phyloP scores from a whole-genome alignment of 176 grass and related monocot genomes.

The Neostapfia colusana region DNA sequence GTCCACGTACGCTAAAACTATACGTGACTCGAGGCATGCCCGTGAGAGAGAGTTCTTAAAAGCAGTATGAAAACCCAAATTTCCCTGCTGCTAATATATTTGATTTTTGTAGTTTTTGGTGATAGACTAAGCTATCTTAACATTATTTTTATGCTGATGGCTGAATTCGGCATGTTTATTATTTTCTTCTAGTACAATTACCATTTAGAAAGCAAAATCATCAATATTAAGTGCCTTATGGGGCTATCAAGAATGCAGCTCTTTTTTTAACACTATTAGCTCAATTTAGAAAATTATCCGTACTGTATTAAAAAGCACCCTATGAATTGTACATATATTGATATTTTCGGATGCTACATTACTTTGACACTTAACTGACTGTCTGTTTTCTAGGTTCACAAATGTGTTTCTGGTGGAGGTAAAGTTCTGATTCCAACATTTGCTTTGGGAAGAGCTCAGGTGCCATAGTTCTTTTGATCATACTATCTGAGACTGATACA shows the following conservation, averaged over 20 bases:
- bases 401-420: slow-evolving; percentile 84
- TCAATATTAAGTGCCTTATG: background rate
- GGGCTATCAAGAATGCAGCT: background rate
- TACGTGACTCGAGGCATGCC: slow-evolving; percentile 84
- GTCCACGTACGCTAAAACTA: slow-evolving; percentile 95
- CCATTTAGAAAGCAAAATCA: slow-evolving; percentile 2
- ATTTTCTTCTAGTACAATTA: slow-evolving; percentile 17
- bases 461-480: slow-evolving; percentile 26
- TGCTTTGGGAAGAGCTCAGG: slow-evolving; percentile 97
- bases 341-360: background rate
- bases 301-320: slow-evolving; percentile 3
- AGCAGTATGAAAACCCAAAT: slow-evolving; percentile 56
- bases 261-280: background rate
- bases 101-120: background rate
- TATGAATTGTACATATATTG: background rate
- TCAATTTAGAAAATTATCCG: background rate
- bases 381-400: slow-evolving; percentile 67
- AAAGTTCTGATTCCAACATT: slow-evolving; percentile 98
- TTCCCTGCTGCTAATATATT: background rate
- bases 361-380: background rate
- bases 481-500: background rate
- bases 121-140: background rate
- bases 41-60: slow-evolving; percentile 90
- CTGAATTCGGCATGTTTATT: slow-evolving; percentile 7
- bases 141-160: background rate